Evolutionary conservation across 2,329 filamentous ascomycete genomes (phyloP), one percentile per base, ranked within the genome.

Genomic region (Amauroascus niger): DNA sequence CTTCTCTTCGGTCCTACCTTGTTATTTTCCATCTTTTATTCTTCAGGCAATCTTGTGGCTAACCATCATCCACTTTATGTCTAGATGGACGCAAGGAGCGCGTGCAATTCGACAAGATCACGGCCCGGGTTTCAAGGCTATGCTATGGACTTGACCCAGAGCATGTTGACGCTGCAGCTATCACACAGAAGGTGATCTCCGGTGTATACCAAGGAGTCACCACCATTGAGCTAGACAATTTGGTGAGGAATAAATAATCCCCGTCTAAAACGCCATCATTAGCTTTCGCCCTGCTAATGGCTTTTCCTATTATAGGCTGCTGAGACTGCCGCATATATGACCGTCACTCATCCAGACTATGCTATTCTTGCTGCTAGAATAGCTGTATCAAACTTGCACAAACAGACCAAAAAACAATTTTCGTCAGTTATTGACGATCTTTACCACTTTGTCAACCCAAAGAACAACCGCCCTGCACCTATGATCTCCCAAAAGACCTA

Each of bases 101-200:
- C 73, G 93, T 98, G 61, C 93, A 98, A 73, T 98, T 98, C 78
- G 93, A 98, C 80, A 98, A 98, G 79, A 98, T 98, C 81, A 97
- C 93, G 67, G 93, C 93, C 65, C 89, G 93, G 74, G 93, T 98
- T 63, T 97, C 93, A 45, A 84, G 93, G 67, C 79, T 98, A 68
- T 98, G 93, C 81, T 98, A 98, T 73, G 91, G 91, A 62, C 85
- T 98, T 55, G 93, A 98, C 69, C 82, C 87, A 49, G 91, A 87
- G 63, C 93, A 98, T 77, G 88, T 98, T 66, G 93, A 98, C 75
- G 88, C 93, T 54, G 93, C 94, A 61, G 89, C 91, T 67, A 98
- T 98, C 70, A 98, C 93, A 56, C 90, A 95, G 76, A 98, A 97
- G 76, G 93, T 98, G 72, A 98, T 98, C 71, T 95, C 91, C 66